Evolutionary conservation across 768 basidiomycete species (phyloP).

Genomic region (Leccinum variicolor): DNA sequence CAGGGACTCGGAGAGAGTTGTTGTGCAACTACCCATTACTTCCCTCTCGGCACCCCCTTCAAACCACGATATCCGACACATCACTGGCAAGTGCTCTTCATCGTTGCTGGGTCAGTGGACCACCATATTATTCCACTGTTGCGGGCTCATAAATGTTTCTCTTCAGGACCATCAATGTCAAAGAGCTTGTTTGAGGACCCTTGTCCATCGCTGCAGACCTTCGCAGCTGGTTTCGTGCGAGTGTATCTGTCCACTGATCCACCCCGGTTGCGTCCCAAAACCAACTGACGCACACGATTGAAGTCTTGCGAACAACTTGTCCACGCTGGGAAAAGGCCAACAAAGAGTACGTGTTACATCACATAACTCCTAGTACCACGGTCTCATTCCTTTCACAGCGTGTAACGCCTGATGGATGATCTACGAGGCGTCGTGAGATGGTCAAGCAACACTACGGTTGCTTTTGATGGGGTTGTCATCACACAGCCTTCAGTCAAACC

Average conservation of each 20-base stretch:
- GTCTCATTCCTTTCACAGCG: slow-evolving; percentile 39
- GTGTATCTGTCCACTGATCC: slow-evolving; percentile 82
- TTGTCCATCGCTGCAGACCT: slow-evolving; percentile 73
- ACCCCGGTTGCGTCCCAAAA: slow-evolving; percentile 75
- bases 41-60: too few species aligned
- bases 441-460: slow-evolving; percentile 32
- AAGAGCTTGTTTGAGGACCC: slow-evolving; percentile 79
- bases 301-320: slow-evolving; percentile 74
- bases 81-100: slow-evolving; percentile 74
- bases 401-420: slow-evolving; percentile 74
- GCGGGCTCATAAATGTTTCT: slow-evolving; percentile 65
- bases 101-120: slow-evolving; percentile 77
- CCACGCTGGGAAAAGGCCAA: slow-evolving; percentile 69
- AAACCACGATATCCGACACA: slow-evolving; percentile 83
- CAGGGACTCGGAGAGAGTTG: slow-evolving; percentile 75
- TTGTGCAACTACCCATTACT: too few species aligned
- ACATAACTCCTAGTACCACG: background rate
- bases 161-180: slow-evolving; percentile 90
- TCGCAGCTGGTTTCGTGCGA: slow-evolving; percentile 77
- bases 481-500: slow-evolving; percentile 56
- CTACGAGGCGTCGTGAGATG: slow-evolving; percentile 62
- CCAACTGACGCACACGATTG: slow-evolving; percentile 78
- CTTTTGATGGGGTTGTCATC: slow-evolving; percentile 34
- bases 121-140: slow-evolving; percentile 82
- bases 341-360: slow-evolving; percentile 63